A percentile compares a stretch with the other conserved stretches of the same genome.
Conservation (phyloP, 768 basidiomycete species). For the Tephrocybe sp. region DNA sequence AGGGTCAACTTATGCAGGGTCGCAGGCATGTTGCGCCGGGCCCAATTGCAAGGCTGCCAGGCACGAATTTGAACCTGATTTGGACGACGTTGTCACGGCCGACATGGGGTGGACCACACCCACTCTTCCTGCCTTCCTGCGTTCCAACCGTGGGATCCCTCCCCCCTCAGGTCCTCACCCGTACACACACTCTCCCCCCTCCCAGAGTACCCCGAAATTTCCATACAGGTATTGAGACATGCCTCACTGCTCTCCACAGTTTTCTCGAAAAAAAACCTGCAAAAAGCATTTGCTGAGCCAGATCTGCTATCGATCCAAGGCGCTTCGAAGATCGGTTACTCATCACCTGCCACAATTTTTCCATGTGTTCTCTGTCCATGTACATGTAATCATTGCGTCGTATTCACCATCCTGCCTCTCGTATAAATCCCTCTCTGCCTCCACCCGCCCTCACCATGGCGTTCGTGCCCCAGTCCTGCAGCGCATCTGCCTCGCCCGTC, state of each 20-base stretch:
- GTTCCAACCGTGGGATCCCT: constrained; percentile 34
- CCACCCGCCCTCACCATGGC: not conserved
- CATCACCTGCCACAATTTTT: constrained; percentile 17
- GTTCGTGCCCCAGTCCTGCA: not conserved
- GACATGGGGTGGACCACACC: not conserved
- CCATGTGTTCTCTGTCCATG: constrained; percentile 16
- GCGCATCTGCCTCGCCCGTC: not conserved
- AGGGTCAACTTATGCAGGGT: not conserved
- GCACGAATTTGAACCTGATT: not conserved
- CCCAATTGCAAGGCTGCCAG: not conserved
- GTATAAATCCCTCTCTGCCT: not conserved
- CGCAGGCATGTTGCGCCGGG: not conserved
- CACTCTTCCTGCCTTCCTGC: constrained; percentile 23
- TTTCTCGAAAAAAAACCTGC: not conserved
- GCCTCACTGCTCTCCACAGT: not conserved
- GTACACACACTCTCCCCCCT: not conserved
- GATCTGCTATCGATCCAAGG: constrained; percentile 13
- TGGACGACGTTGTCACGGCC: not conserved
- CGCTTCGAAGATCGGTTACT: constrained; percentile 10
- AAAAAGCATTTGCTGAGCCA: not conserved
- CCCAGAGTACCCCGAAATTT: no score
- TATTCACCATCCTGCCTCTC: not conserved
- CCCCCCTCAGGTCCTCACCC: not conserved
- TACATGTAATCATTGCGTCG: constrained; percentile 20
- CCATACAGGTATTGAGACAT: no score